A percentile compares a stretch with the other conserved stretches of the same genome.
Conservation (phyloP, 257 asterid species). For the Solanum bulbocastanum region DNA sequence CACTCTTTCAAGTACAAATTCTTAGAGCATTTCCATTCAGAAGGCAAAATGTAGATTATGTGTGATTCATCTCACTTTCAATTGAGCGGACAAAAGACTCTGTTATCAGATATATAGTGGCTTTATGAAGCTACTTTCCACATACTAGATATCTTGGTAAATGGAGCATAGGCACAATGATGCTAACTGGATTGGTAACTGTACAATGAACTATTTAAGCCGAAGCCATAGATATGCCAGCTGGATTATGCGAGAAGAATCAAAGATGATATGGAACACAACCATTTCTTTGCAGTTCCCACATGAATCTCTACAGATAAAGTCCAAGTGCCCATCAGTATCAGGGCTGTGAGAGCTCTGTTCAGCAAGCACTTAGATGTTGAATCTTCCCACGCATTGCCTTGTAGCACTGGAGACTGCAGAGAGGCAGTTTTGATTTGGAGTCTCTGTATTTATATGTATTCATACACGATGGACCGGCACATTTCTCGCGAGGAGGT, state of each 20-base stretch:
- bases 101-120: neutral
- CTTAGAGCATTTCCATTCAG: neutral
- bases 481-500: constrained; percentile 75
- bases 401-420: constrained; percentile 76
- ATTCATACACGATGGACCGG: constrained; percentile 64
- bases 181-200: neutral
- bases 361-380: constrained; percentile 31
- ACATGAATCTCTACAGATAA: neutral
- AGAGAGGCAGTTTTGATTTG: constrained; percentile 63
- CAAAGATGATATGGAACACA: neutral
- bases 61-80: neutral
- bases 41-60: neutral
- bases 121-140: neutral
- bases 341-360: neutral
- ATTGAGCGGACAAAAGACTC: neutral
- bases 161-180: neutral
- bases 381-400: constrained; percentile 36
- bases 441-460: constrained; percentile 70
- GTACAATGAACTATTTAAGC: neutral
- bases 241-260: neutral
- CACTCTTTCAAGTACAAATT: neutral
- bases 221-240: neutral
- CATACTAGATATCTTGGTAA: neutral
- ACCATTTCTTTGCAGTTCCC: neutral
- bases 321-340: neutral